Base-by-base conservation (phyloP, 306 rosid species). In the Cajanus cajan region DNA sequence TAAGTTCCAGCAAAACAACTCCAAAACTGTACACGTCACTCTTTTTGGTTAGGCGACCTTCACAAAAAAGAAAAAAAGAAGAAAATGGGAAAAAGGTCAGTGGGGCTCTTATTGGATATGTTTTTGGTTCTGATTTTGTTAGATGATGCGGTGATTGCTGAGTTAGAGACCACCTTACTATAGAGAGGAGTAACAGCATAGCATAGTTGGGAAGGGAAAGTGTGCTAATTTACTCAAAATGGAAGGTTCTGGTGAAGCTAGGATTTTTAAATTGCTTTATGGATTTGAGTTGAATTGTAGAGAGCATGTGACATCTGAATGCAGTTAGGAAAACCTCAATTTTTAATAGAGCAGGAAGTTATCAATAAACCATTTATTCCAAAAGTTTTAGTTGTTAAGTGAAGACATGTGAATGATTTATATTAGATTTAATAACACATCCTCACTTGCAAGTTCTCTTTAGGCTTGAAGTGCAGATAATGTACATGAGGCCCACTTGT, bases 1-100 rank as follows among this genome's bases (percentile, higher is more conserved):
- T 72, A 63, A 95, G 81, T 85, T 95, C 98, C 0, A 92, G 90
- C 25, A 95, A 84, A 63, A 92, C 98, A 6, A 95, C 98, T 33
- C 99, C 99, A 8, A 92, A 95, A 74, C 98, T 91, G 82, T 95
- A 95, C 37, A 95, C 86, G 8, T 95, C 98, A 39, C 98, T 95
- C 99, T 95, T 82, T 37, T 88, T 83, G 2, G 96, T 94, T 51
- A 94, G 86, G 85, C 92, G 96, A 71, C 98, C 98, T 94, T 82
- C 87, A 88, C 4, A 86, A 59, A 4, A 43, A 58, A 41, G 10
- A 59, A 5, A 87, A 88, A 3, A 87, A n/a, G n/a, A n/a, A n/a
- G n/a, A n/a, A n/a, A n/a, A 54, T 1, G 64, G 71, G 79, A 71
- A 78, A 21, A n/a, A 8, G 57, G 51, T 88, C 68, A 90, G 72